Conservation (phyloP, 169 alveolate genomes). For the Eimeria mitis region DNA sequence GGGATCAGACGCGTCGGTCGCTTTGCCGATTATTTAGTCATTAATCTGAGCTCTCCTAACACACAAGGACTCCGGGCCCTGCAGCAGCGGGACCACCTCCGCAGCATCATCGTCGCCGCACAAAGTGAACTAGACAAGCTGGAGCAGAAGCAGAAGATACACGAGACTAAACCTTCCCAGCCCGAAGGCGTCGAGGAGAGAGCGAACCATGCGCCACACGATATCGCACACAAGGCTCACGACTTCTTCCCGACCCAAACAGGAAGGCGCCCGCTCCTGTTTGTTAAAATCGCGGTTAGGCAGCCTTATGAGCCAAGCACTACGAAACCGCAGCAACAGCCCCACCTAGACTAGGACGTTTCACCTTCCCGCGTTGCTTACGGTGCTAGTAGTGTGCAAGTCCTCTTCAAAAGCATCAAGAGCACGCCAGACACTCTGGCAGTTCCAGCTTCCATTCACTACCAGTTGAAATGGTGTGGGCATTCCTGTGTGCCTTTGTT, state of each 20-base stretch:
- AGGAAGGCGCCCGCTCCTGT: slow-evolving; percentile 79
- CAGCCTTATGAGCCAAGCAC: background rate
- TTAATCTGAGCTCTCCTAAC: slow-evolving; percentile 93
- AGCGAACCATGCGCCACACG: slow-evolving; percentile 18
- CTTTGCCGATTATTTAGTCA: slow-evolving; percentile 90
- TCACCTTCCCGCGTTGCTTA: background rate
- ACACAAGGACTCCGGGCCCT: slow-evolving; percentile 91
- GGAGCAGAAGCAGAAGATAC: slow-evolving; percentile 20
- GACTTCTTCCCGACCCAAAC: slow-evolving; percentile 16
- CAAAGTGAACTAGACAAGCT: slow-evolving; percentile 84
- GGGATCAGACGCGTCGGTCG: slow-evolving; percentile 87
- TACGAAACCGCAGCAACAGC: background rate
- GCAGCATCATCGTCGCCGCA: slow-evolving; percentile 84
- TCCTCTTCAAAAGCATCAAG: background rate
- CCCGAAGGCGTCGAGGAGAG: background rate
- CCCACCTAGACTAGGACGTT: background rate
- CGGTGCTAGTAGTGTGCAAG: background rate
- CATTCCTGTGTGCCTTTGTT: background rate
- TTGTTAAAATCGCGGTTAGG: slow-evolving; percentile 84
- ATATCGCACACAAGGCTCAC: slow-evolving; percentile 12
- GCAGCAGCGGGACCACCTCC: slow-evolving; percentile 86
- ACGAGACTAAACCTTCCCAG: slow-evolving; percentile 8
- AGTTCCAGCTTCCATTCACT: background rate
- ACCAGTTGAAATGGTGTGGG: background rate
- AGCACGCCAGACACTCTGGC: background rate